Conservation (phyloP, 345 rosid genomes). For the Camelina hispida region DNA sequence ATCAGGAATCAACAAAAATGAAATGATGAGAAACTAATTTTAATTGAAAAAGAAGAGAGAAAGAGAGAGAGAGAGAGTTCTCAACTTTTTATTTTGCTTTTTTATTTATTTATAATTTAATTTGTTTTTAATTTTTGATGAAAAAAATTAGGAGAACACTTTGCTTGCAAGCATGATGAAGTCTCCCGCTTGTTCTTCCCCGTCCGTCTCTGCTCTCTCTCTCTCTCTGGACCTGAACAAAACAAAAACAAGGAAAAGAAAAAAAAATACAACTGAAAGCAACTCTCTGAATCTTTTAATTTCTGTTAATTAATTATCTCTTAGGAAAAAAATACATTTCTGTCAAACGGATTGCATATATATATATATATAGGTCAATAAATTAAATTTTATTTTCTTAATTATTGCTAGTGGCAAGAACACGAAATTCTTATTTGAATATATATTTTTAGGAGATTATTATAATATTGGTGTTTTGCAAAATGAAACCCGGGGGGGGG, state of each 20-base stretch:
- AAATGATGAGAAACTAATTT: conserved; percentile 6
- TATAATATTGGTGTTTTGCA: too few relatives aligned
- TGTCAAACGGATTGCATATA: too few relatives aligned
- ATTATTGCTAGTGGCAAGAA: too few relatives aligned
- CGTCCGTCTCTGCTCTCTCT: conserved; percentile 21
- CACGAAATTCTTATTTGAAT: too few relatives aligned
- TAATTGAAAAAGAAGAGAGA: not conserved
- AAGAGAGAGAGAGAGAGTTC: not conserved
- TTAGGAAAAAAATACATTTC: not conserved
- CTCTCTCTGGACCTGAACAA: not conserved
- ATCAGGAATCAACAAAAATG: conserved; percentile 24
- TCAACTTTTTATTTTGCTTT: conserved; percentile 32
- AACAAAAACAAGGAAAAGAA: not conserved
- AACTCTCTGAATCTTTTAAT: not conserved
- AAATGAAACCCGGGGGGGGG: too few relatives aligned
- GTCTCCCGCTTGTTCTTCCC: conserved; percentile 47
- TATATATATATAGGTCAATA: too few relatives aligned
- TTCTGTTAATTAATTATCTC: too few relatives aligned
- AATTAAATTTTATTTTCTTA: too few relatives aligned
- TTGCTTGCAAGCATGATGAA: conserved; percentile 45
- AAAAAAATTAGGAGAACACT: conserved; percentile 27
- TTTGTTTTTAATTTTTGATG: not conserved
- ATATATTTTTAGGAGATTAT: too few relatives aligned
- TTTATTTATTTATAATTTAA: not conserved
- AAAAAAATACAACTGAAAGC: not conserved